Evolutionary conservation across 192 early-diverging fungal species (phyloP).

Genomic region (Thamnidium elegans): DNA sequence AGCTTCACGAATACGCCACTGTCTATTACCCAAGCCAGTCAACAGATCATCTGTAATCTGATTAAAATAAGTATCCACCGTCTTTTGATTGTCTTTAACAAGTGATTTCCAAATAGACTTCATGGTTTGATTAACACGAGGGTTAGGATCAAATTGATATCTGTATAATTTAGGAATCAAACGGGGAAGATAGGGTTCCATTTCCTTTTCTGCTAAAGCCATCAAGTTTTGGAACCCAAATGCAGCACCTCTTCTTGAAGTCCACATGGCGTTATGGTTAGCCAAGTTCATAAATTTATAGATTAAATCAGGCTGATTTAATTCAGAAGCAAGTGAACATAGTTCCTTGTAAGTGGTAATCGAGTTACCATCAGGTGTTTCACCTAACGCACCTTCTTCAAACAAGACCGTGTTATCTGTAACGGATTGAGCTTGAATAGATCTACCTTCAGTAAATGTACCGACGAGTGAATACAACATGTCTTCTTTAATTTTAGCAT

Average conservation of each 20-base stretch:
- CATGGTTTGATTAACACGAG: constrained; percentile 84
- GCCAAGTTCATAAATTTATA: constrained; percentile 95
- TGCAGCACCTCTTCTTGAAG: constrained; percentile 81
- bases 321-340: constrained; percentile 84
- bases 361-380: constrained; percentile 69
- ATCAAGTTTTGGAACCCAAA: constrained; percentile 85
- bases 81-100: constrained; percentile 66
- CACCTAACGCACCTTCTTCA: constrained; percentile 61
- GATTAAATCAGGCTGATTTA: constrained; percentile 91
- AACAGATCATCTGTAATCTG: constrained; percentile 82
- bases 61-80: constrained; percentile 72
- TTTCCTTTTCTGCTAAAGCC: constrained; percentile 71
- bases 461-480: constrained; percentile 72
- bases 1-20: constrained; percentile 87
- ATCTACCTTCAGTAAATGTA: constrained; percentile 72
- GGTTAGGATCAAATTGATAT: constrained; percentile 89
- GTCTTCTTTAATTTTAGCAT: constrained; percentile 59
- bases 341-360: constrained; percentile 77
- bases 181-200: constrained; percentile 74
- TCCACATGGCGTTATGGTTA: constrained; percentile 89
- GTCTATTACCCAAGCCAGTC: constrained; percentile 69
- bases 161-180: constrained; percentile 85
- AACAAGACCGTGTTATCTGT: constrained; percentile 76
- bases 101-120: constrained; percentile 83
- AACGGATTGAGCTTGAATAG: constrained; percentile 51